Evolutionary conservation across 1,284 basidiomycete genomes (phyloP).

Genomic region (Takashimella tepidaria): DNA sequence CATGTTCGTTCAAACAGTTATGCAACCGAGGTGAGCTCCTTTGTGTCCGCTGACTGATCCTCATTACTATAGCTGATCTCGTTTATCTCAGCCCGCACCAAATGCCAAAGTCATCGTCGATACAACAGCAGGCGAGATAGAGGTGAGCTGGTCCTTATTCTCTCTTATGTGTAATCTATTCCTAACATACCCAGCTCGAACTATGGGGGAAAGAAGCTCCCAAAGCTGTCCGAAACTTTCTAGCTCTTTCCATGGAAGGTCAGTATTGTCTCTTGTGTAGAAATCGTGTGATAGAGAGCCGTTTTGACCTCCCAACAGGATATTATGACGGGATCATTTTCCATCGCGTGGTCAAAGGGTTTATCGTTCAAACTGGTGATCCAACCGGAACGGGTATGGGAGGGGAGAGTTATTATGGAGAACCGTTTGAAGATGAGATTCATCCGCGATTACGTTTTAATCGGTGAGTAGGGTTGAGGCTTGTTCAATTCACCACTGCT

Average conservation of each 20-base stretch:
- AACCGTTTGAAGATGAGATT: slow-evolving; percentile 89
- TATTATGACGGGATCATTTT: slow-evolving; percentile 95
- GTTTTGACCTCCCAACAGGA: slow-evolving; percentile 53
- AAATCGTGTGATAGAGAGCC: no score
- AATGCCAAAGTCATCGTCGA: slow-evolving; percentile 80
- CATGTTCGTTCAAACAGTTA: slow-evolving; percentile 24
- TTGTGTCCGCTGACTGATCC: neutral
- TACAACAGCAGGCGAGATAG: slow-evolving; percentile 86
- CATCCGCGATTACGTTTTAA: slow-evolving; percentile 68
- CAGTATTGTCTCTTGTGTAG: slow-evolving; percentile 33
- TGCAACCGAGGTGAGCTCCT: slow-evolving; percentile 35
- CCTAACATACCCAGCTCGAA: slow-evolving; percentile 56
- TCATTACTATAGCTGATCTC: no score
- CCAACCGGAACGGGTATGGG: slow-evolving; percentile 84
- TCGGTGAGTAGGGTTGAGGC: slow-evolving; percentile 19
- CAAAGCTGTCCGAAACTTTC: slow-evolving; percentile 86
- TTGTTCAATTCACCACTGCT: neutral
- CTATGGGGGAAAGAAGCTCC: slow-evolving; percentile 95
- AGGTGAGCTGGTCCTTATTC: slow-evolving; percentile 46
- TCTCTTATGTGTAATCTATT: slow-evolving; percentile 1
- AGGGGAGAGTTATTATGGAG: slow-evolving; percentile 87
- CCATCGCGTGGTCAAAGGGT: slow-evolving; percentile 74
- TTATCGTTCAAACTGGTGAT: slow-evolving; percentile 94
- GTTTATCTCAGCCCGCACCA: slow-evolving; percentile 55
- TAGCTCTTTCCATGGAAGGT: slow-evolving; percentile 87